Conservation (phyloP, 306 rosid genomes). For the Sindora glabra region DNA sequence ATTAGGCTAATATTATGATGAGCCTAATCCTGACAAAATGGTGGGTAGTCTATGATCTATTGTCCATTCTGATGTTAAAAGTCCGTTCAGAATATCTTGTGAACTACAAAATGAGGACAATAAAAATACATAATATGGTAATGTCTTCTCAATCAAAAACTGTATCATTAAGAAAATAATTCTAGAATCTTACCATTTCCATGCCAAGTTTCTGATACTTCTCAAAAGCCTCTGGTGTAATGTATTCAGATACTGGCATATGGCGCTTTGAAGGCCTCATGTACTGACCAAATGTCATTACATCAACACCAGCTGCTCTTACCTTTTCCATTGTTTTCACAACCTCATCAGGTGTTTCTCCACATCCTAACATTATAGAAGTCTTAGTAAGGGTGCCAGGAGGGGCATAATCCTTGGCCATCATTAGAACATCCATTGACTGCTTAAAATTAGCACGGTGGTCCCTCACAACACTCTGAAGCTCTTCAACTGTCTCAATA, state of each 20-base stretch:
- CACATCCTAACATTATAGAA: slow-evolving; percentile 96
- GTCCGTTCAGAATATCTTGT: too few relatives aligned
- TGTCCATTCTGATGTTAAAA: too few relatives aligned
- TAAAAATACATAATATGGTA: too few relatives aligned
- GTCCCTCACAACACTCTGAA: slow-evolving; percentile 79
- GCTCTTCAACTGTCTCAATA: slow-evolving; percentile 97
- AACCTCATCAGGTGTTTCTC: slow-evolving; percentile 91
- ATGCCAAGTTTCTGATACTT: slow-evolving; percentile 75
- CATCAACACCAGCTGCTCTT: slow-evolving; percentile 96
- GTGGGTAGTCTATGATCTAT: too few relatives aligned
- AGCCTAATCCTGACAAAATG: too few relatives aligned
- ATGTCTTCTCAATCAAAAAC: too few relatives aligned
- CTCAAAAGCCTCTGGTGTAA: slow-evolving; percentile 93
- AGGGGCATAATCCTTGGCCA: slow-evolving; percentile 85
- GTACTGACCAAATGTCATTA: slow-evolving; percentile 96
- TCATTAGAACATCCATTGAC: slow-evolving; percentile 80
- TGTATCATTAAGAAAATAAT: too few relatives aligned
- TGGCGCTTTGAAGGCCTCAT: slow-evolving; percentile 99
- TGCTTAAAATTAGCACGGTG: slow-evolving; percentile 91
- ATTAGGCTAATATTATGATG: too few relatives aligned
- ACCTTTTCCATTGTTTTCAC: slow-evolving; percentile 99
- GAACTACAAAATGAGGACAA: too few relatives aligned
- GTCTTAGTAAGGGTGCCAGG: slow-evolving; percentile 92
- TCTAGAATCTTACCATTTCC: slow-evolving; percentile 66
- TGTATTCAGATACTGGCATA: slow-evolving; percentile 91